Conservation (phyloP, 495 filamentous ascomycete genomes). For the Tuber melanosporum region DNA sequence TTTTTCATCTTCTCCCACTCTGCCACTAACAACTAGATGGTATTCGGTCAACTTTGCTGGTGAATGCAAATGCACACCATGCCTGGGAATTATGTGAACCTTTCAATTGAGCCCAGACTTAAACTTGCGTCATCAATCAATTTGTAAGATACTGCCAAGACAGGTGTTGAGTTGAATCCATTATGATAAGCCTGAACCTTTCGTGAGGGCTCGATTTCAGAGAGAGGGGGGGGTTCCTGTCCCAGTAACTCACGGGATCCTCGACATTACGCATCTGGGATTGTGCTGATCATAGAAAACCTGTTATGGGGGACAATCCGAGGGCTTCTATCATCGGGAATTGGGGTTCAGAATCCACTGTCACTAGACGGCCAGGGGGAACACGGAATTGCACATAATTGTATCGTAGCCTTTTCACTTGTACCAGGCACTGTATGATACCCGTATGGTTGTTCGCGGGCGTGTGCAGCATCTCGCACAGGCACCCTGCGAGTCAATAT, state of each 20-base stretch:
- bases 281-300: not conserved
- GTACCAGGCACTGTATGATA: not conserved
- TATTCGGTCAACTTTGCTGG: not conserved
- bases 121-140: not conserved
- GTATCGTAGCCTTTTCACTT: not conserved
- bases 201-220: not conserved
- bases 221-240: not conserved
- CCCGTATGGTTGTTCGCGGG: not conserved
- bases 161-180: not conserved
- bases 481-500: not conserved
- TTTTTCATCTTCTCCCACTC: not conserved
- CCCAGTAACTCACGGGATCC: not conserved
- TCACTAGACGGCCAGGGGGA: not conserved
- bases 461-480: not conserved
- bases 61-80: not conserved
- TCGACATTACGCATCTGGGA: not conserved
- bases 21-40: not conserved
- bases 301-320: not conserved
- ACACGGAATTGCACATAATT: not conserved
- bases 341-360: not conserved
- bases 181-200: not conserved
- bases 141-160: not conserved
- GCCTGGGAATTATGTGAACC: not conserved
- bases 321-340: not conserved
- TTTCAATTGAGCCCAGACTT: not conserved